Conservation (phyloP, 441 rosid species). For the Pelargonium fulgidum region DNA sequence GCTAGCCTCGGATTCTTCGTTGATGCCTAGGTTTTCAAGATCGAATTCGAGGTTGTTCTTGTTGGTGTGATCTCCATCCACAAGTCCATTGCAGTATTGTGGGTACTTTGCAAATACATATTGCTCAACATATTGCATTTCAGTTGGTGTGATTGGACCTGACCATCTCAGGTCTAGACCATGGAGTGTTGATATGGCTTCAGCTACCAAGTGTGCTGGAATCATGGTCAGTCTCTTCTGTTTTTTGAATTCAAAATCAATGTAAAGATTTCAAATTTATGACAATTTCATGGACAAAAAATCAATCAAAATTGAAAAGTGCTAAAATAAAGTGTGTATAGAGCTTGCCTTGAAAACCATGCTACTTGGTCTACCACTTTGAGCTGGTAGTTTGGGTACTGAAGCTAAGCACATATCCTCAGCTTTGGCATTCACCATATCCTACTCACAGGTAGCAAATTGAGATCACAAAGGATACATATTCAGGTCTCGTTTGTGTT, state of each 20-base stretch:
- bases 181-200: slow-evolving; percentile 65
- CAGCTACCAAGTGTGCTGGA: slow-evolving; percentile 65
- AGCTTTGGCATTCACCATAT: slow-evolving; percentile 31
- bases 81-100: slow-evolving; percentile 59
- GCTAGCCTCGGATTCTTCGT: slow-evolving; percentile 18
- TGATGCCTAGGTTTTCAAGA: no score
- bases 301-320: no score
- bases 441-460: slow-evolving; percentile 25
- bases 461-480: slow-evolving; percentile 9
- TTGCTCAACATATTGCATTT: slow-evolving; percentile 47
- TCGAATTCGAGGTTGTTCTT: no score
- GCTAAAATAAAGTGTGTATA: neutral
- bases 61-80: slow-evolving; percentile 49
- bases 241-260: slow-evolving; percentile 12
- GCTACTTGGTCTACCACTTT: slow-evolving; percentile 53
- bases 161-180: slow-evolving; percentile 80
- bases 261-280: neutral
- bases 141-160: slow-evolving; percentile 59
- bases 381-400: slow-evolving; percentile 32
- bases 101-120: slow-evolving; percentile 54
- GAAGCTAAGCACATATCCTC: slow-evolving; percentile 37
- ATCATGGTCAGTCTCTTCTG: slow-evolving; percentile 58
- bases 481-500: neutral
- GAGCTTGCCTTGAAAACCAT: slow-evolving; percentile 57
- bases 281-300: no score